Evolutionary conservation across 1,139 yeast species (phyloP).

Genomic region (Scheffersomyces titani): DNA sequence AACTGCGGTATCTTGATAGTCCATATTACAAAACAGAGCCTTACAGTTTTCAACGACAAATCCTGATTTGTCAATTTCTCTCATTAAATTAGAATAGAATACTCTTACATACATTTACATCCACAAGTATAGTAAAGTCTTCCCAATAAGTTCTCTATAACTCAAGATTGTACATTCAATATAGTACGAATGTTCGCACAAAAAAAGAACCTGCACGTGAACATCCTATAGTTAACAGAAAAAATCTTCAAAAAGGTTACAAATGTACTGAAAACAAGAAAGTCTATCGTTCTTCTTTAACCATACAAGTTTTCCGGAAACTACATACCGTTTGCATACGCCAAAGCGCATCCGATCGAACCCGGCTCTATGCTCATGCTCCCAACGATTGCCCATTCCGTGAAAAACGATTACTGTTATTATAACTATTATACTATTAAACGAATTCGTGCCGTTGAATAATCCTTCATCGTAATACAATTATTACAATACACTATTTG

Average conservation of each 20-base stretch:
- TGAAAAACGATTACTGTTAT: neutral
- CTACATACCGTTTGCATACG: neutral
- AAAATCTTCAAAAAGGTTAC: constrained; percentile 11
- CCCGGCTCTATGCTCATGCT: neutral
- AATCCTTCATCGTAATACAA: neutral
- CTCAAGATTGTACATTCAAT: neutral
- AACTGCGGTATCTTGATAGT: too few relatives aligned
- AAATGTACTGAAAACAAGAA: neutral
- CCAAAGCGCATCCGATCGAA: neutral
- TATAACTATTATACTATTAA: neutral
- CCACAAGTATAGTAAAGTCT: neutral
- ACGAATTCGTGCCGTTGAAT: neutral
- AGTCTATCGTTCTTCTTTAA: neutral
- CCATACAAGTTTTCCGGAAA: neutral
- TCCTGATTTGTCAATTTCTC: too few relatives aligned
- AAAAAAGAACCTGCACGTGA: neutral
- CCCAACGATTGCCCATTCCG: neutral
- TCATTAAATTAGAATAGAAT: neutral
- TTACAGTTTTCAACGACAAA: too few relatives aligned
- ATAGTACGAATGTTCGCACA: neutral
- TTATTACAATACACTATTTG: neutral
- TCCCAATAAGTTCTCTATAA: neutral
- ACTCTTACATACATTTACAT: neutral
- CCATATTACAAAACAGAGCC: too few relatives aligned
- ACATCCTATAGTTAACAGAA: neutral